Percentiles rank a stretch among this genome's conserved stretches.
Conservation (phyloP, 2,329 filamentous ascomycete genomes). For the Dactylellina sp. region DNA sequence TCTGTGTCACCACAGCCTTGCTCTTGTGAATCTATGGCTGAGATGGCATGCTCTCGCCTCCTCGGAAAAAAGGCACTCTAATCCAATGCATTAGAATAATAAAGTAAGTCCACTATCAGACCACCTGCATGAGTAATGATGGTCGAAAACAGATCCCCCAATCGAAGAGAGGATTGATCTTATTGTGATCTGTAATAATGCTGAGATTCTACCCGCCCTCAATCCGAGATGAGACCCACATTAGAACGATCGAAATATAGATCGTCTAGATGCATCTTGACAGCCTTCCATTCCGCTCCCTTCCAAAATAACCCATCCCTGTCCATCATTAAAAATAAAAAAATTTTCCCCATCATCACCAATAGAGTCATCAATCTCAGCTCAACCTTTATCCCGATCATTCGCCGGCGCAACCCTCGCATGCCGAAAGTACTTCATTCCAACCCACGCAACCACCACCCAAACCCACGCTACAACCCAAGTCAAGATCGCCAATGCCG, state of each 20-base stretch:
- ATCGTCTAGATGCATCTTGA: constrained; percentile 21
- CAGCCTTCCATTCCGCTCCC: neutral
- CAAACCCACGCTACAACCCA: constrained; percentile 98
- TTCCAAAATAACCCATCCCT: neutral
- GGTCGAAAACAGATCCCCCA: constrained; percentile 3
- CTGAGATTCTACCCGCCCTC: constrained; percentile 23
- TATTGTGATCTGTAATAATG: neutral
- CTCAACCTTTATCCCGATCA: constrained; percentile 11
- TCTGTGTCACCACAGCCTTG: constrained; percentile 20
- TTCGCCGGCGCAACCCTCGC: constrained; percentile 76
- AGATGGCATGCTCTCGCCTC: neutral
- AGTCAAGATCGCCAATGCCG: constrained; percentile 90
- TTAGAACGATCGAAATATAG: constrained; percentile 37
- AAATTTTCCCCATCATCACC: constrained; percentile 6
- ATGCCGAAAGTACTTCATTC: constrained; percentile 99
- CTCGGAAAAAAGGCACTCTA: neutral
- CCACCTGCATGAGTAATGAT: neutral
- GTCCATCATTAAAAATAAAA: neutral
- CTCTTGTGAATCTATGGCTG: neutral
- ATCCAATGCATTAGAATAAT: neutral
- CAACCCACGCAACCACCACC: constrained; percentile 97
- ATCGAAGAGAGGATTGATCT: too few relatives aligned
- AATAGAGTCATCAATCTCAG: neutral
- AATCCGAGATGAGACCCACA: constrained; percentile 23
- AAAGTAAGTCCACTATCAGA: neutral